These are phyloP conservation scores for Aaosphaeria arxii DNA, from an alignment of 2,329 filamentous ascomycete species.

Conservation along the genomic window DNA sequence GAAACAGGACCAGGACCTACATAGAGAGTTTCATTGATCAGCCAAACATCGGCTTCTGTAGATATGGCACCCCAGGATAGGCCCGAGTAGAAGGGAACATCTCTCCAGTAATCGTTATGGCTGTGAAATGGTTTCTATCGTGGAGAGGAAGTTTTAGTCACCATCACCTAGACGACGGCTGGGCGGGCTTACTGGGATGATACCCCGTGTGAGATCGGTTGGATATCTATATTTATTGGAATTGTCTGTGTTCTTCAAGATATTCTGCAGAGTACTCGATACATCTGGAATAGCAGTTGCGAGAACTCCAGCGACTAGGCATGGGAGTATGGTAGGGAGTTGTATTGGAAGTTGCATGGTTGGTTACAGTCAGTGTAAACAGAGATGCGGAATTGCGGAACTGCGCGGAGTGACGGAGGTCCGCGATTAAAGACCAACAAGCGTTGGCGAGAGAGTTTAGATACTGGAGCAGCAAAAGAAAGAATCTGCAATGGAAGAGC, in stretches of 20 bases:
- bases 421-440: too few relatives aligned
- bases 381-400: too few relatives aligned
- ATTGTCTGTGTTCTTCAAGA: conserved; percentile 54
- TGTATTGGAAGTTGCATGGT: too few relatives aligned
- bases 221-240: conserved; percentile 57
- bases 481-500: too few relatives aligned
- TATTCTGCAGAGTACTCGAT: conserved; percentile 51
- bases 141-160: not conserved
- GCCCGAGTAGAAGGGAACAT: conserved; percentile 49
- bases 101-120: conserved; percentile 25
- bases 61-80: conserved; percentile 56
- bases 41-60: conserved; percentile 61
- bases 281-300: conserved; percentile 29
- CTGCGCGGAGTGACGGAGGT: too few relatives aligned
- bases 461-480: too few relatives aligned
- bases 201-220: conserved; percentile 59
- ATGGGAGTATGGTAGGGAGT: not conserved
- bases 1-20: conserved; percentile 30
- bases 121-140: conserved; percentile 1
- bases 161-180: not conserved
- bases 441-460: too few relatives aligned
- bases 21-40: conserved; percentile 54
- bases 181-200: conserved; percentile 49
- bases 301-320: not conserved
- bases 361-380: too few relatives aligned